Base-by-base conservation (phyloP, 495 filamentous ascomycete species). In the Lepidopterella palustris region DNA sequence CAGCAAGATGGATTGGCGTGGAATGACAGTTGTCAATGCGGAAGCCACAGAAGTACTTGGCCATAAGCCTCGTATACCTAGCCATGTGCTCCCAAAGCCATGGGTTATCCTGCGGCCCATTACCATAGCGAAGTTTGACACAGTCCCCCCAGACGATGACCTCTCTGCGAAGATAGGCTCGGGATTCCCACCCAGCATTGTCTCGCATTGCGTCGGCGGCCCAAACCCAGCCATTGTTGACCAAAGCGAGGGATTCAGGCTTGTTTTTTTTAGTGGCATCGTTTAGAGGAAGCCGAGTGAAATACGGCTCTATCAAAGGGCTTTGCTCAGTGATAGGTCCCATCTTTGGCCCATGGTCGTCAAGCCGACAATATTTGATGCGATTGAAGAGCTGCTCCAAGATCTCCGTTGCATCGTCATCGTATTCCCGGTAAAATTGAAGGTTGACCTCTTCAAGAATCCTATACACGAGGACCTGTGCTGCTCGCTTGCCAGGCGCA, bases 161-260 rank as follows among this genome's bases (percentile, higher is more conserved):
- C 72, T 99, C 90, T 42, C 95, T 83, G 23, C 90, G 84, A 5
- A 97, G 80, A 66, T 99, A 99, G 32, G 92, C 89, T 40, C 85
- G 86, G 1, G 92, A 97, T 40, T 87, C 72, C 0, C 89, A 86
- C 0, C 95, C 95, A 18, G 95, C 95, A 70, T 96, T 92, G 72
- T 99, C 95, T 24, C 87, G 83, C 73, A 97, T 81, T 0, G 90
- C 91, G 69, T 96, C 90, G 13, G 93, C 91, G 61, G 89, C 90
- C 95, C 95, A 99, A 20, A 97, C 90, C 95, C 95, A 99, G 58
- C 95, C 95, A 69, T 99, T 99, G 74, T 96, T 97, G 28, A 86
- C 92, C 18, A 99, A 74, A 3, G 89, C 89, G 31, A 97, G 75
- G 49, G 87, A 84, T 57, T 87, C 87, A 1, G 83, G 77, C 45